Evolutionary conservation across 164 flowering plant species (phyloP), one percentile per base, ranked within the genome.

Genomic region (Nymphaea thermarum): DNA sequence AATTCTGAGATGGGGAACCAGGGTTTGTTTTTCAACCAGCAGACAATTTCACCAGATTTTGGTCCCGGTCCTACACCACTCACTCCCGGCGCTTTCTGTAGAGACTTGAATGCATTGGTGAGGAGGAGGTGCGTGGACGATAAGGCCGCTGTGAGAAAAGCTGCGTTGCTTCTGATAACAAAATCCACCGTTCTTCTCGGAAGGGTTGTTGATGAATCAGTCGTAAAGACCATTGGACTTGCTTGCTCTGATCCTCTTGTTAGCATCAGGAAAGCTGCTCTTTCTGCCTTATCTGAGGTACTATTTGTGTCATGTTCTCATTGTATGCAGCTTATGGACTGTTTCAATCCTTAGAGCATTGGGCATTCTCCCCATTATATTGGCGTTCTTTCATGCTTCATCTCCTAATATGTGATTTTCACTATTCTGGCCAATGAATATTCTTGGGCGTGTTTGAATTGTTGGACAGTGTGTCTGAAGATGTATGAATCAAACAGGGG

Each of bases 171-270:
- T 76, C 76, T 92, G 7, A 79, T 85, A 73, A 78, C 89, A 45
- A 95, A 87, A 79, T 78, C 86, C 67, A 82, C 82, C 2, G 73
- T 82, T 68, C 75, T 87, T 64, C 70, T 81, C 5, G 90, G 84
- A 14, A 79, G 85, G 25, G 69, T 80, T 11, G 70, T 87, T 63
- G 91, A 91, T 83, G 89, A 75, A 64, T 79, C 45, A 15, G 18
- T 88, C 75, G 80, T 95, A 60, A 88, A 87, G 82, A 82, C 81
- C 3, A 81, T 95, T 80, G 94, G 96, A 14, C 80, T 80, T 77
- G 88, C 96, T 73, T 95, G 98, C 77, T 90, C 96, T 0, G 99
- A 92, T 74, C 92, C 96, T n/a, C 90, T 95, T 71, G 96, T 92
- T 62, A 95, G 96, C 83, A 90, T 94, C 42, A 73, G 98, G 67